phyloP scores from a whole-genome alignment of 352 stramenopile genomes.

The Pythium sukuiense region DNA sequence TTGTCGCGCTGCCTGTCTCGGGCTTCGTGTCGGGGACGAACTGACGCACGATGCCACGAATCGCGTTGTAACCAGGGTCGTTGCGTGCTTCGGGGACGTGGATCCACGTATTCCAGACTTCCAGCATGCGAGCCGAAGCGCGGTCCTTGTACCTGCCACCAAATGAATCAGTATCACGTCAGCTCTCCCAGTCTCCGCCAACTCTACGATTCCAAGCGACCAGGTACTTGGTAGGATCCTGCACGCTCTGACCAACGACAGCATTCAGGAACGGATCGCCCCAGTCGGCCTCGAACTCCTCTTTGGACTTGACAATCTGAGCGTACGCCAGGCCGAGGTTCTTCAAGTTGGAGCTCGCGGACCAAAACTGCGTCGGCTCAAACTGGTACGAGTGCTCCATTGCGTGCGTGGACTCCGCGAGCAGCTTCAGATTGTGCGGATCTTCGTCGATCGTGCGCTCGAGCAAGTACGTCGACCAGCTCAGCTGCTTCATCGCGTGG shows the following conservation, averaged over 20 bases:
- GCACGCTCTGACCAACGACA: constrained; percentile 38
- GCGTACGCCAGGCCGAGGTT: constrained; percentile 94
- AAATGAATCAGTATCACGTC: neutral
- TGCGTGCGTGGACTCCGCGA: constrained; percentile 75
- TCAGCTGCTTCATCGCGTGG: constrained; percentile 73
- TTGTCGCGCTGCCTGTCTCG: constrained; percentile 3
- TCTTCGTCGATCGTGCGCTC: constrained; percentile 80
- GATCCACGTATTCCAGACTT: constrained; percentile 69
- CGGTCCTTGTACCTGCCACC: constrained; percentile 61
- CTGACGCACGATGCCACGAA: constrained; percentile 48
- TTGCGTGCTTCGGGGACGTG: constrained; percentile 42
- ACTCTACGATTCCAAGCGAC: neutral
- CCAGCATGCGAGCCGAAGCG: constrained; percentile 59
- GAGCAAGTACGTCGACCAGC: constrained; percentile 87
- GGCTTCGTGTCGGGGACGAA: constrained; percentile 35
- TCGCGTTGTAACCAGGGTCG: constrained; percentile 52
- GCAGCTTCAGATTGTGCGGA: constrained; percentile 54
- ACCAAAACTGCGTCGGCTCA: constrained; percentile 65
- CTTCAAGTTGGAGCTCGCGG: constrained; percentile 75
- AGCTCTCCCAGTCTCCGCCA: neutral
- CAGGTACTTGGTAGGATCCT: constrained; percentile 46
- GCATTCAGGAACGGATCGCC: constrained; percentile 56
- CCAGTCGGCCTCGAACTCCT: constrained; percentile 36
- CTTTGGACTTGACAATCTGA: constrained; percentile 88
- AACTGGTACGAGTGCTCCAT: constrained; percentile 70